Evolutionary conservation across 2,329 filamentous ascomycete genomes (phyloP).

Genomic region (Thielaviopsis ethacetica): DNA sequence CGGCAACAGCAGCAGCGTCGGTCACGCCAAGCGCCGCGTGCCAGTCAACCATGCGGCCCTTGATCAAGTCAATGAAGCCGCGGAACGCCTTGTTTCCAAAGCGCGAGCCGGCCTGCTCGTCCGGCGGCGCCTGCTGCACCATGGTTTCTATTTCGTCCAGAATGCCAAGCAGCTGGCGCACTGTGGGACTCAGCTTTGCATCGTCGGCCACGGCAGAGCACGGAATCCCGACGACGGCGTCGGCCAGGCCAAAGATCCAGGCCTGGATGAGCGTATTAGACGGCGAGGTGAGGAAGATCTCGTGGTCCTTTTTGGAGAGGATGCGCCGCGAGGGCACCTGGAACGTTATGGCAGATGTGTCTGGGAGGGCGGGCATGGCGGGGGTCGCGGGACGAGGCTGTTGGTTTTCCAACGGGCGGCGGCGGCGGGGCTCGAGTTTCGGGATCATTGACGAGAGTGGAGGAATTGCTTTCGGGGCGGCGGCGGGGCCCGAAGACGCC

Average conservation of each 20-base stretch:
- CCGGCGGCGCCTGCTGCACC: conserved; percentile 54
- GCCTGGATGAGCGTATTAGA: conserved; percentile 61
- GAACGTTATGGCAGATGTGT: conserved; percentile 44
- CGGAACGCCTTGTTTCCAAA: conserved; percentile 93
- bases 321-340: conserved; percentile 60
- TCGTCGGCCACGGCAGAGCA: conserved; percentile 42
- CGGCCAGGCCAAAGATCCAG: conserved; percentile 76
- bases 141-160: conserved; percentile 53
- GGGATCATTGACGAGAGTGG: conserved; percentile 39
- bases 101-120: conserved; percentile 73
- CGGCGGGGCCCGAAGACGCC: background rate
- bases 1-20: conserved; percentile 39
- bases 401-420: conserved; percentile 32
- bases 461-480: conserved; percentile 15
- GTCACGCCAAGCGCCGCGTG: conserved; percentile 43
- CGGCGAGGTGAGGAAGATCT: conserved; percentile 61
- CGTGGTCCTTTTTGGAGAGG: conserved; percentile 62
- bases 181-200: conserved; percentile 37
- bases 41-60: conserved; percentile 41
- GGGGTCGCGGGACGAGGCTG: conserved; percentile 62
- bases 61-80: conserved; percentile 56
- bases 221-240: conserved; percentile 57
- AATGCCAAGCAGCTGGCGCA: conserved; percentile 50
- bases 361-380: conserved; percentile 44
- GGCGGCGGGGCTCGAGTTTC: conserved; percentile 49